Percentiles rank a stretch among this genome's conserved stretches.
Conservation (phyloP, 2,329 filamentous ascomycete genomes). For the Raffaelea ambrosiae region DNA sequence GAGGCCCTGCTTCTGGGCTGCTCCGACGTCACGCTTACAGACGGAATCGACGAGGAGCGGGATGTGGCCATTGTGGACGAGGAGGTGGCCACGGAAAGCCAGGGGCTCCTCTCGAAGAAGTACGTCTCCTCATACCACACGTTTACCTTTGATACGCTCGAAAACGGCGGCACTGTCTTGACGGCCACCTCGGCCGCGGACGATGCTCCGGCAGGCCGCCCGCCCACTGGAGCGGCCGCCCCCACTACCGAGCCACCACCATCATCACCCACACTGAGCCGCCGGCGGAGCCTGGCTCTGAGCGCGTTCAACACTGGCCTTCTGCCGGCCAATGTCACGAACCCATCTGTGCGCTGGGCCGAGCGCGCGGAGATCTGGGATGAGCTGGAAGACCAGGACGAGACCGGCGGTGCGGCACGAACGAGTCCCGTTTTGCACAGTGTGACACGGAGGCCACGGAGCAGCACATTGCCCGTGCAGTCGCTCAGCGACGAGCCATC, state of each 20-base stretch:
- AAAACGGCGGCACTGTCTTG: not conserved
- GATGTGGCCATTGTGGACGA: slow-evolving; percentile 20
- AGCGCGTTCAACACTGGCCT: not conserved
- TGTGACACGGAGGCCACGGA: slow-evolving; percentile 30
- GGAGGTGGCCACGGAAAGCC: slow-evolving; percentile 18
- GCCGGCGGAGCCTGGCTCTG: slow-evolving; percentile 25
- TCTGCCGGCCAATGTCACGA: not conserved
- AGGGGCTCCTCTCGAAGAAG: slow-evolving; percentile 11
- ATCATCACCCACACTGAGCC: slow-evolving; percentile 11
- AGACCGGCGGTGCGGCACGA: slow-evolving; percentile 18
- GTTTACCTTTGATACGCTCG: slow-evolving; percentile 24
- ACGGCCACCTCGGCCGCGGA: not conserved
- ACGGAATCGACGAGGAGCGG: slow-evolving; percentile 26
- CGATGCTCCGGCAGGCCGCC: not conserved
- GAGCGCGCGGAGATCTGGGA: slow-evolving; percentile 81
- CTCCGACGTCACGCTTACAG: slow-evolving; percentile 27
- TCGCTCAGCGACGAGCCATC: slow-evolving; percentile 19
- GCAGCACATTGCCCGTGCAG: slow-evolving; percentile 39
- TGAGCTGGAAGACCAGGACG: slow-evolving; percentile 69
- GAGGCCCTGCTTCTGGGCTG: slow-evolving; percentile 37
- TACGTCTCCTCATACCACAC: slow-evolving; percentile 34
- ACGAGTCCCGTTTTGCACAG: slow-evolving; percentile 18
- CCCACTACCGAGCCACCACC: not conserved
- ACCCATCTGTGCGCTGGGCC: slow-evolving; percentile 42
- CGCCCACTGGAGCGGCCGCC: not conserved